These are phyloP conservation scores for Backusella psychrophila DNA, from an alignment of 192 early-diverging fungal species.

Conservation along the genomic window DNA sequence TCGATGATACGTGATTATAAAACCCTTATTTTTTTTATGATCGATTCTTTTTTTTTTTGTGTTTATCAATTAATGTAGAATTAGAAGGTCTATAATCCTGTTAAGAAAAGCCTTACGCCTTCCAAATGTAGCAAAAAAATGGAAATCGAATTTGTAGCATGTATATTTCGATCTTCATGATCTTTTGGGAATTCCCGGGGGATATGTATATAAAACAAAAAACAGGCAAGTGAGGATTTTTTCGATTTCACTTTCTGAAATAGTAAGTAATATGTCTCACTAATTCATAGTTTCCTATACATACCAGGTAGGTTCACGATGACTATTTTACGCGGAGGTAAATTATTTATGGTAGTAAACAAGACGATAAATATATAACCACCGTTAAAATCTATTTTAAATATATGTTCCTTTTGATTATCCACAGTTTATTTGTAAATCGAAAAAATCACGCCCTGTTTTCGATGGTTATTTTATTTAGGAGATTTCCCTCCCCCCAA, in stretches of 20 bases:
- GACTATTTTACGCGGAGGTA: neutral
- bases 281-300: no score
- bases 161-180: neutral
- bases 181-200: neutral
- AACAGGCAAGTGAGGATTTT: neutral
- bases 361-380: neutral
- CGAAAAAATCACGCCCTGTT: neutral
- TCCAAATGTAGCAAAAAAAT: neutral
- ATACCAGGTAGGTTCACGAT: no score
- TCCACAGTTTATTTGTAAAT: neutral
- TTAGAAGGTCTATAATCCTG: no score
- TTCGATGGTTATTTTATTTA: neutral
- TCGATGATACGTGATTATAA: no score
- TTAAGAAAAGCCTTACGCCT: neutral
- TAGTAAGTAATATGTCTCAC: no score
- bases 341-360: neutral
- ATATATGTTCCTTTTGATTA: neutral
- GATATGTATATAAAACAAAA: neutral
- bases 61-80: no score
- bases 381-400: neutral
- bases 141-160: neutral
- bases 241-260: neutral
- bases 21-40: no score
- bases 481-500: neutral
- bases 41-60: no score